phyloP scores from a whole-genome alignment of 208 protist genomes.

The Crithidia fasciculata region DNA sequence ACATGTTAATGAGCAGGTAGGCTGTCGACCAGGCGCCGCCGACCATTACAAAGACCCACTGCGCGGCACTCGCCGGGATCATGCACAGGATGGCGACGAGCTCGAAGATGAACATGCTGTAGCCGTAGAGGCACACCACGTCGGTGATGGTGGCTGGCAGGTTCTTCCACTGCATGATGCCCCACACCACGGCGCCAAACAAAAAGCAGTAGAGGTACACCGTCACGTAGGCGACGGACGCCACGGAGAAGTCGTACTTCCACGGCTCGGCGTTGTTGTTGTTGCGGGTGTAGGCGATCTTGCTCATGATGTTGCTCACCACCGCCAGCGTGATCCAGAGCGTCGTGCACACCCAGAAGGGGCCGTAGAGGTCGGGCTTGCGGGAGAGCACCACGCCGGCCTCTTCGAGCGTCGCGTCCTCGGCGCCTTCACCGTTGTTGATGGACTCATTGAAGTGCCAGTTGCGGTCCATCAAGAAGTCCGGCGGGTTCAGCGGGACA shows the following conservation, averaged over 20 bases:
- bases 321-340: conserved; percentile 90
- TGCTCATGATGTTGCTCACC: conserved; percentile 83
- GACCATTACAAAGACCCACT: conserved; percentile 79
- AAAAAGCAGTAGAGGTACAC: conserved; percentile 91
- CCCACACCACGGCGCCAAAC: conserved; percentile 75
- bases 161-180: conserved; percentile 86
- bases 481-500: conserved; percentile 71
- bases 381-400: conserved; percentile 54
- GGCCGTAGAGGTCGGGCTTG: conserved; percentile 89
- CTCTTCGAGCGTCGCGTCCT: conserved; percentile 39
- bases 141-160: conserved; percentile 72
- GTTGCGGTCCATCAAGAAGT: conserved; percentile 83
- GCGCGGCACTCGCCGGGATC: conserved; percentile 63
- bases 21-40: conserved; percentile 74
- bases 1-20: conserved; percentile 85
- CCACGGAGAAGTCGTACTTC: conserved; percentile 82
- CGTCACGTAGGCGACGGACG: conserved; percentile 70
- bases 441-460: conserved; percentile 58
- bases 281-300: conserved; percentile 54
- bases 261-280: conserved; percentile 39
- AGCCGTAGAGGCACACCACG: conserved; percentile 88
- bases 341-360: conserved; percentile 92
- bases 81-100: conserved; percentile 77
- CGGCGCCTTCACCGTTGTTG: conserved; percentile 1
- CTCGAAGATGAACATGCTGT: conserved; percentile 90